Percentiles rank a stretch among this genome's conserved stretches.
phyloP scores from a whole-genome alignment of 495 filamentous ascomycete genomes.

The Aspergillus homomorphus region DNA sequence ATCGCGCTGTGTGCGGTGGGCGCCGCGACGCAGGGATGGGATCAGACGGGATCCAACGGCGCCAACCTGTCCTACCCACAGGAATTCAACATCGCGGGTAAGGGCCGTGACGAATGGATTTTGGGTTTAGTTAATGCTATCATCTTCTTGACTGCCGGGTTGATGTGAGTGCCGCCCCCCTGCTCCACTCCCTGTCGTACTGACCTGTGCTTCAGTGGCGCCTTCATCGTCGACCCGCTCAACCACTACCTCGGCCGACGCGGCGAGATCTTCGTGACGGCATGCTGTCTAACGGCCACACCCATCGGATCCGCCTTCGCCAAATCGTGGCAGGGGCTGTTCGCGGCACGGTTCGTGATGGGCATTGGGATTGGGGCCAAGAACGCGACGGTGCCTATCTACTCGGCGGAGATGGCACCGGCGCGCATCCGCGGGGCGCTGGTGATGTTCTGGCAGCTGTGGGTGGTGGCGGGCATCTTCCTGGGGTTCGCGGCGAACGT shows the following conservation, averaged over 20 bases:
- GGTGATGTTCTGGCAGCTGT: slow-evolving; percentile 66
- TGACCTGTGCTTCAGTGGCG: slow-evolving; percentile 43
- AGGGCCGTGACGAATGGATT: slow-evolving; percentile 50
- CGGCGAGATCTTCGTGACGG: slow-evolving; percentile 56
- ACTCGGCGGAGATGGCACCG: slow-evolving; percentile 60
- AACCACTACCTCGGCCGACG: slow-evolving; percentile 55
- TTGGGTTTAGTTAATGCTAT: slow-evolving; percentile 57
- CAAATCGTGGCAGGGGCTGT: slow-evolving; percentile 53
- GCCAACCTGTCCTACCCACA: slow-evolving; percentile 58
- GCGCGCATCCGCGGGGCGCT: slow-evolving; percentile 59
- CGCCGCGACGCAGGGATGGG: slow-evolving; percentile 53
- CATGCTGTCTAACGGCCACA: slow-evolving; percentile 44
- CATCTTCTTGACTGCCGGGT: slow-evolving; percentile 30
- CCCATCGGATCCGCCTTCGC: slow-evolving; percentile 52
- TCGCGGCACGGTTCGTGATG: slow-evolving; percentile 53
- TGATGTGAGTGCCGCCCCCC: slow-evolving; percentile 38
- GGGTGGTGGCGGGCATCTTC: slow-evolving; percentile 47
- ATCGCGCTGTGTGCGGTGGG: slow-evolving; percentile 33
- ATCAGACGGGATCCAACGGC: slow-evolving; percentile 67
- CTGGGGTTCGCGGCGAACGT: slow-evolving; percentile 61
- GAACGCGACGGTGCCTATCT: slow-evolving; percentile 61
- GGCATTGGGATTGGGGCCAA: slow-evolving; percentile 63
- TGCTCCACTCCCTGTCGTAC: background rate
- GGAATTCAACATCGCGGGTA: slow-evolving; percentile 49
- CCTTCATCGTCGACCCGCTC: slow-evolving; percentile 49